A percentile compares a stretch with the other conserved stretches of the same genome.
These are phyloP conservation scores for Mayamaea pseudoterrestris DNA, from an alignment of 108 stramenopile species.

Conservation along the genomic window DNA sequence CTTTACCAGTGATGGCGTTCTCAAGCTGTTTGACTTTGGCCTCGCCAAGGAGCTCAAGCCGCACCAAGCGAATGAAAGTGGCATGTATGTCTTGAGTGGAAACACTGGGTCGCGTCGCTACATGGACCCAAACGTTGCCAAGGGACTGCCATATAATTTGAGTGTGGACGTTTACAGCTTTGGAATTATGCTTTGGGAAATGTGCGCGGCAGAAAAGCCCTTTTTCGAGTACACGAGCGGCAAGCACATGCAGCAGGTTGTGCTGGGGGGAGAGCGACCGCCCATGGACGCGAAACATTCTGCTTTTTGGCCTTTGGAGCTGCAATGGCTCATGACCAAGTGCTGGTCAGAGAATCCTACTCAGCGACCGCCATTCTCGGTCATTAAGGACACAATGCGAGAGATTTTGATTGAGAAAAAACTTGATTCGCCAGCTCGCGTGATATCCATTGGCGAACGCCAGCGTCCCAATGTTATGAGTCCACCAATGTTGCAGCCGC, in stretches of 20 bases:
- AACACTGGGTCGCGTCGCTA: slow-evolving; percentile 40
- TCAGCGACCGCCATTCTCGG: slow-evolving; percentile 31
- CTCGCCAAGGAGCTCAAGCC: slow-evolving; percentile 48
- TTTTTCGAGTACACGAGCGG: slow-evolving; percentile 31
- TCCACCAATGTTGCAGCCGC: too few relatives aligned
- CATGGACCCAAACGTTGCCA: slow-evolving; percentile 24
- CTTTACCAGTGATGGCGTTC: slow-evolving; percentile 14
- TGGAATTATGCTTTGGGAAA: slow-evolving; percentile 54
- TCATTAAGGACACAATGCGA: slow-evolving; percentile 18
- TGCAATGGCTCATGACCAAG: slow-evolving; percentile 33
- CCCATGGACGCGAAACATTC: slow-evolving; percentile 25
- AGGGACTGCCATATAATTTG: slow-evolving; percentile 33
- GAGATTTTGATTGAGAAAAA: slow-evolving; percentile 3
- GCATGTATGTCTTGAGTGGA: slow-evolving; percentile 42
- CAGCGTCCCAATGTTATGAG: too few relatives aligned
- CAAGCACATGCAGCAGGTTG: slow-evolving; percentile 36
- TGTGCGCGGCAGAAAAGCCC: slow-evolving; percentile 45
- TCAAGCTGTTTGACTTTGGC: slow-evolving; percentile 60
- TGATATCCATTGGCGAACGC: too few relatives aligned
- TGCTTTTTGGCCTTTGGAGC: slow-evolving; percentile 27
- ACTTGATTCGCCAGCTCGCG: too few relatives aligned
- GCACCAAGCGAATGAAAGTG: slow-evolving; percentile 12
- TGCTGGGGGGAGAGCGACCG: slow-evolving; percentile 46
- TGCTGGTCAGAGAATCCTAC: slow-evolving; percentile 44
- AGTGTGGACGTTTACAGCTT: slow-evolving; percentile 65